Conservation (phyloP, 495 filamentous ascomycete species). For the Halenospora varia region DNA sequence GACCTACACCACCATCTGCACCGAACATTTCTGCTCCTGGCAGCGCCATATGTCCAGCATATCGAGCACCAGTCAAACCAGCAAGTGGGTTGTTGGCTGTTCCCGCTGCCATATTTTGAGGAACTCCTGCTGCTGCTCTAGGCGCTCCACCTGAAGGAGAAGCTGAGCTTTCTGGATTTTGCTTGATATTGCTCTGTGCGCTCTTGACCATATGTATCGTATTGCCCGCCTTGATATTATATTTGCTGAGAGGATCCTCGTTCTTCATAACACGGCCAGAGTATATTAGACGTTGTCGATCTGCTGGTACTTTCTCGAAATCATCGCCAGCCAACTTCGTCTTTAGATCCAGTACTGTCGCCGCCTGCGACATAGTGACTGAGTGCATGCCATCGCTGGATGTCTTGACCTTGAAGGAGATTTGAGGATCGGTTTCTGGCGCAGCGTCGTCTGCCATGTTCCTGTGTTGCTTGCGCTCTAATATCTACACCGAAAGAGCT, state of each 20-base stretch:
- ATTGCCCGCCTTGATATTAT: conserved; percentile 95
- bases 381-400: conserved; percentile 80
- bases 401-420: conserved; percentile 95
- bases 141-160: conserved; percentile 45
- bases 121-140: conserved; percentile 53
- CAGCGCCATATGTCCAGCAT: conserved; percentile 86
- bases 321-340: conserved; percentile 73
- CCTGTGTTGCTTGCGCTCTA: background rate
- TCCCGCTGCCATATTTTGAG: conserved; percentile 86
- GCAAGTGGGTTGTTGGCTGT: conserved; percentile 89
- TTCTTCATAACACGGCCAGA: conserved; percentile 96
- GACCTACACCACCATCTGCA: conserved; percentile 91
- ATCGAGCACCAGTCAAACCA: conserved; percentile 87
- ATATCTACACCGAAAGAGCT: background rate
- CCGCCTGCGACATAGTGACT: conserved; percentile 72
- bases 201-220: conserved; percentile 96
- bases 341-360: conserved; percentile 82
- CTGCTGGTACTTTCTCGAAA: conserved; percentile 78
- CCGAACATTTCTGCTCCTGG: conserved; percentile 90
- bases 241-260: conserved; percentile 72
- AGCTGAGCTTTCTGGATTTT: conserved; percentile 44
- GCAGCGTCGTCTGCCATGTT: conserved; percentile 46
- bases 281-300: conserved; percentile 92
- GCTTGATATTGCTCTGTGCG: conserved; percentile 81
- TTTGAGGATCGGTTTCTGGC: conserved; percentile 40